Percentiles rank a stretch among this genome's conserved stretches.
These are phyloP conservation scores for Grigorovia jiainica DNA, from an alignment of 805 yeast species.

Conservation along the genomic window DNA sequence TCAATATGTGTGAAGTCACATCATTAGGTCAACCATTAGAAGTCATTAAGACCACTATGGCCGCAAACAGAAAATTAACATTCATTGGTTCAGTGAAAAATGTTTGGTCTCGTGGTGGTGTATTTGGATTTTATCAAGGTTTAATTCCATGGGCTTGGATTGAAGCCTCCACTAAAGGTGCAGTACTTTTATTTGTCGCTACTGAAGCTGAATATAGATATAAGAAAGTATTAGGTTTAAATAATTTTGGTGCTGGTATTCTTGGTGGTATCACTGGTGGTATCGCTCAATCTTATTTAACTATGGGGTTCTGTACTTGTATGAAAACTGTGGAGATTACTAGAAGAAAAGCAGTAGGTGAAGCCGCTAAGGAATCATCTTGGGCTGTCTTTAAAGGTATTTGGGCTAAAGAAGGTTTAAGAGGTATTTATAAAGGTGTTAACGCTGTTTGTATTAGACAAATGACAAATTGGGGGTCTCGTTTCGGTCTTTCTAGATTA, in stretches of 20 bases:
- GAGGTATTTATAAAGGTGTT: conserved; percentile 95
- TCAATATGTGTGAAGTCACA: conserved; percentile 86
- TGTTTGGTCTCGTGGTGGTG: conserved; percentile 92
- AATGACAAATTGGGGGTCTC: conserved; percentile 98
- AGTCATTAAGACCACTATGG: conserved; percentile 95
- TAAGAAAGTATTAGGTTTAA: conserved; percentile 46
- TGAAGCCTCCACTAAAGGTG: conserved; percentile 98
- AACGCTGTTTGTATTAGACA: conserved; percentile 99
- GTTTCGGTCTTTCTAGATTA: conserved; percentile 86
- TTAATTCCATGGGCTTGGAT: conserved; percentile 99
- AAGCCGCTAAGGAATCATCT: conserved; percentile 56
- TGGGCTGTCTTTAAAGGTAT: conserved; percentile 83
- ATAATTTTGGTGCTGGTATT: conserved; percentile 76
- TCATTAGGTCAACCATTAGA: conserved; percentile 96
- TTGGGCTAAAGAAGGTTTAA: conserved; percentile 75
- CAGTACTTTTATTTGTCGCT: conserved; percentile 84
- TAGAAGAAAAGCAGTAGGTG: conserved; percentile 62
- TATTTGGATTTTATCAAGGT: conserved; percentile 90
- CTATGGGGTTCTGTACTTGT: conserved; percentile 98
- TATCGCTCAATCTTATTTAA: conserved; percentile 88
- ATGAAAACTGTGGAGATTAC: conserved; percentile 99
- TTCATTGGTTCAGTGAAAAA: conserved; percentile 58
- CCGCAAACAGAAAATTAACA: conserved; percentile 76
- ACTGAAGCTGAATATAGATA: conserved; percentile 83
- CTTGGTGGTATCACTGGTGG: conserved; percentile 96